These are phyloP conservation scores for Diacronema lutheri DNA, from an alignment of 78 protist genomes.

Conservation along the genomic window DNA sequence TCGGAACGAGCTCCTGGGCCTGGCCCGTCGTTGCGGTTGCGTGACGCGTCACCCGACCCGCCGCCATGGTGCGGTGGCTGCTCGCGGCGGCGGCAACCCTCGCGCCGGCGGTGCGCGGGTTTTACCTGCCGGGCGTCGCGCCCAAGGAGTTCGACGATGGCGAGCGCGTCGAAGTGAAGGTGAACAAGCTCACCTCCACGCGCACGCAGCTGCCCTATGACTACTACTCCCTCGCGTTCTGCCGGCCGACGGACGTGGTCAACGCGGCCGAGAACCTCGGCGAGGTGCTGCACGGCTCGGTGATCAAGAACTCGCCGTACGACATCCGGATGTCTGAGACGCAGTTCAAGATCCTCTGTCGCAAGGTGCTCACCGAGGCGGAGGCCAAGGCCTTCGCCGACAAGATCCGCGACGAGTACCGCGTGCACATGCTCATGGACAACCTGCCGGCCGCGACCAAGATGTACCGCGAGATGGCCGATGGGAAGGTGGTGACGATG, in stretches of 20 bases:
- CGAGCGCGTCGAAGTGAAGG: conserved; percentile 28
- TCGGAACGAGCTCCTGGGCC: too few relatives aligned
- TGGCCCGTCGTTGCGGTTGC: too few relatives aligned
- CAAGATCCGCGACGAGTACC: conserved; percentile 25
- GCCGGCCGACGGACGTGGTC: neutral
- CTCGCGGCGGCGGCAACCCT: too few relatives aligned
- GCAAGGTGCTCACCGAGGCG: neutral
- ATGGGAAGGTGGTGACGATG: neutral
- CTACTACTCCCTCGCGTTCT: conserved; percentile 27
- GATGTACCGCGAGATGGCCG: neutral
- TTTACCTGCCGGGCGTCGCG: conserved; percentile 57
- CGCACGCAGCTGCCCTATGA: conserved; percentile 31
- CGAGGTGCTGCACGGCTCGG: conserved; percentile 33
- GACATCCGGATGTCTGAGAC: neutral
- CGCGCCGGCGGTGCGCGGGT: neutral
- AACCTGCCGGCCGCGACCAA: conserved; percentile 36
- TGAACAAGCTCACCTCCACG: conserved; percentile 36
- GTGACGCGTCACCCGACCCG: too few relatives aligned
- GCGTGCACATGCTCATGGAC: conserved; percentile 41
- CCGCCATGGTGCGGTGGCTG: too few relatives aligned
- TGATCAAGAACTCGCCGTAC: conserved; percentile 36
- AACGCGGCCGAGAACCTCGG: conserved; percentile 35
- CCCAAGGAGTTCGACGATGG: conserved; percentile 9
- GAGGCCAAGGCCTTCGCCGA: neutral
- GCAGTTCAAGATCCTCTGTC: conserved; percentile 19